Evolutionary conservation across 176 grass and related monocot species (phyloP).

Genomic region (Chrysopogon serrulatus): DNA sequence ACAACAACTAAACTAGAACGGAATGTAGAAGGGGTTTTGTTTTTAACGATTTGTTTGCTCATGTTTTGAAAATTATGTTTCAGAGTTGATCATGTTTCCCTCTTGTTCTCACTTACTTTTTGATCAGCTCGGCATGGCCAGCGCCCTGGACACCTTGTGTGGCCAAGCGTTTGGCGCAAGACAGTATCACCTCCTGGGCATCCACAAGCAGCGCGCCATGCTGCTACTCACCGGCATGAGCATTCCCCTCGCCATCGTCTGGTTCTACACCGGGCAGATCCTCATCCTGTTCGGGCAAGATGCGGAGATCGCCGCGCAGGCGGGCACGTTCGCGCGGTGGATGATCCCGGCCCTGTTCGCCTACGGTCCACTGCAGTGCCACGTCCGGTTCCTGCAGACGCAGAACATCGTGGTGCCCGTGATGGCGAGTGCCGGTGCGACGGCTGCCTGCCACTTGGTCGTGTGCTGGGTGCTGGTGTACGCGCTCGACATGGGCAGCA

Average conservation of each 20-base stretch:
- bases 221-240: constrained; percentile 25
- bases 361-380: constrained; percentile 39
- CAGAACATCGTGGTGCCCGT: constrained; percentile 46
- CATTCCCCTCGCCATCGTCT: constrained; percentile 17
- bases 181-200: constrained; percentile 30
- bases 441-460: constrained; percentile 33
- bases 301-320: constrained; percentile 30
- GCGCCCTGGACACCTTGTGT: constrained; percentile 12
- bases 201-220: constrained; percentile 50
- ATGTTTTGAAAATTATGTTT: too few species aligned
- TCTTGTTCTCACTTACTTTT: too few species aligned
- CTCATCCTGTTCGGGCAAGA: constrained; percentile 43
- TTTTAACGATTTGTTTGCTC: too few species aligned
- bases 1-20: too few species aligned
- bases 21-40: too few species aligned
- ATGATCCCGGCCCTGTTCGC: constrained; percentile 43
- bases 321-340: constrained; percentile 32
- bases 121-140: background rate
- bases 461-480: constrained; percentile 52
- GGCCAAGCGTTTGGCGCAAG: constrained; percentile 46
- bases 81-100: too few species aligned
- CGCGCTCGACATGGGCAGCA: constrained; percentile 14
- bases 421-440: constrained; percentile 24
- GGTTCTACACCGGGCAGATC: constrained; percentile 32
- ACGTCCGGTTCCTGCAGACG: too few species aligned